These are phyloP conservation scores for Cryphonectria parasitica DNA, from an alignment of 2,329 filamentous ascomycete species.

Conservation along the genomic window DNA sequence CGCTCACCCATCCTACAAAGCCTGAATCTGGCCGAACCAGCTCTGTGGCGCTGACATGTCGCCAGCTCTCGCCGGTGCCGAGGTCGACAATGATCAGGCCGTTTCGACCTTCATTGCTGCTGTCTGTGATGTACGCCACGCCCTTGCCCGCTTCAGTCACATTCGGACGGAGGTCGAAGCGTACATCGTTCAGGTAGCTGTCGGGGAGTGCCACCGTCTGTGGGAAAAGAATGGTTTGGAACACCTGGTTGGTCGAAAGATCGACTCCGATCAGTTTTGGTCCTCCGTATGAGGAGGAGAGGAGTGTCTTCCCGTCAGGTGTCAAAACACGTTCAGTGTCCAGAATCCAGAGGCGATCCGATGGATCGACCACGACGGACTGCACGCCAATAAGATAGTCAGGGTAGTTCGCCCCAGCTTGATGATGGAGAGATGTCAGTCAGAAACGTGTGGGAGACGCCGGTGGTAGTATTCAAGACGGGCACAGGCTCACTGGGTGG, in stretches of 20 bases:
- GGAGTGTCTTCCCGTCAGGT: slow-evolving; percentile 44
- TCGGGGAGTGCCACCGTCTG: slow-evolving; percentile 47
- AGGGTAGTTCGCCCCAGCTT: slow-evolving; percentile 48
- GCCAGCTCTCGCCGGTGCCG: slow-evolving; percentile 51
- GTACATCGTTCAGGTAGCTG: slow-evolving; percentile 57
- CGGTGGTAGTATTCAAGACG: not conserved
- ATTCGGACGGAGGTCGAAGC: slow-evolving; percentile 52
- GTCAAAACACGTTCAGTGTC: slow-evolving; percentile 49
- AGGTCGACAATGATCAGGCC: slow-evolving; percentile 55
- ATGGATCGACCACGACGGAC: slow-evolving; percentile 54
- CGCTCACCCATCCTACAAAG: slow-evolving; percentile 54
- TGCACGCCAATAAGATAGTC: slow-evolving; percentile 56
- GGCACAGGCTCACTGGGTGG: slow-evolving; percentile 38
- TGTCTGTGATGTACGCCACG: slow-evolving; percentile 58
- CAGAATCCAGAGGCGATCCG: slow-evolving; percentile 56
- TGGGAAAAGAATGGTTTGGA: slow-evolving; percentile 56
- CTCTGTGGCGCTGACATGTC: slow-evolving; percentile 49
- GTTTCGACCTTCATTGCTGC: slow-evolving; percentile 50
- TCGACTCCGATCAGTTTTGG: slow-evolving; percentile 55
- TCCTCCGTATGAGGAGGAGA: slow-evolving; percentile 49
- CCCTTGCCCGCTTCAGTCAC: slow-evolving; percentile 48
- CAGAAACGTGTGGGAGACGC: not conserved
- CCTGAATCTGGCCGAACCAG: slow-evolving; percentile 47
- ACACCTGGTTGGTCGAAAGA: slow-evolving; percentile 47
- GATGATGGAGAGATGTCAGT: not conserved